phyloP scores from a whole-genome alignment of 148 eudicot species.

The Dianthus caryophyllus region DNA sequence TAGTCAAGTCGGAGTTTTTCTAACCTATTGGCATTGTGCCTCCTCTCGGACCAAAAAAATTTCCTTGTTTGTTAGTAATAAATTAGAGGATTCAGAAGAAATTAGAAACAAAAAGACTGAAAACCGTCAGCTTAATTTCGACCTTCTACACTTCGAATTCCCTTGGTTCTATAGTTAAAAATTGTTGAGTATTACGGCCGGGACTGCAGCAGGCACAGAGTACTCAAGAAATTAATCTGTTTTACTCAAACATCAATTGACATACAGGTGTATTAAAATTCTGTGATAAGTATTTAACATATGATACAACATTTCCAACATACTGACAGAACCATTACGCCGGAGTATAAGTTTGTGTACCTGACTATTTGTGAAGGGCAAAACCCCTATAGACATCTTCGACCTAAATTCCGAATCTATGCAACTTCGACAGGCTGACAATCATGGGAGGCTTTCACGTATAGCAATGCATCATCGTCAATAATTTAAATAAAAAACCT shows the following conservation, averaged over 20 bases:
- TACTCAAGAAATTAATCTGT: neutral
- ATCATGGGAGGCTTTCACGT: neutral
- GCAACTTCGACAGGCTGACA: slow-evolving; percentile 1
- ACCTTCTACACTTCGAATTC: no score
- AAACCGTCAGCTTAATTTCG: no score
- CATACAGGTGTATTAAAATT: neutral
- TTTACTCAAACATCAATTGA: neutral
- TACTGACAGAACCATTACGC: neutral
- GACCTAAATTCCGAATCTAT: slow-evolving; percentile 2
- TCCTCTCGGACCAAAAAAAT: no score
- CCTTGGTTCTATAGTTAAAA: no score
- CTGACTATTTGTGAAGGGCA: slow-evolving; percentile 5
- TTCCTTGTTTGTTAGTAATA: no score
- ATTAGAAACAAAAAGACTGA: no score
- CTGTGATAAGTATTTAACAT: neutral
- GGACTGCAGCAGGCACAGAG: neutral
- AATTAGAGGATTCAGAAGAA: no score
- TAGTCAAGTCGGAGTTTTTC: no score
- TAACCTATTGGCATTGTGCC: no score
- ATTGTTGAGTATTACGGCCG: no score
- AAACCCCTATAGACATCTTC: slow-evolving; percentile 14
- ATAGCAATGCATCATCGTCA: neutral
- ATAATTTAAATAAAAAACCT: neutral
- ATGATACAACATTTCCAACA: neutral
- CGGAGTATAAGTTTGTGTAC: neutral